Base-by-base conservation (phyloP, 2,329 filamentous ascomycete species). In the Paraconiothyrium brasiliense region DNA sequence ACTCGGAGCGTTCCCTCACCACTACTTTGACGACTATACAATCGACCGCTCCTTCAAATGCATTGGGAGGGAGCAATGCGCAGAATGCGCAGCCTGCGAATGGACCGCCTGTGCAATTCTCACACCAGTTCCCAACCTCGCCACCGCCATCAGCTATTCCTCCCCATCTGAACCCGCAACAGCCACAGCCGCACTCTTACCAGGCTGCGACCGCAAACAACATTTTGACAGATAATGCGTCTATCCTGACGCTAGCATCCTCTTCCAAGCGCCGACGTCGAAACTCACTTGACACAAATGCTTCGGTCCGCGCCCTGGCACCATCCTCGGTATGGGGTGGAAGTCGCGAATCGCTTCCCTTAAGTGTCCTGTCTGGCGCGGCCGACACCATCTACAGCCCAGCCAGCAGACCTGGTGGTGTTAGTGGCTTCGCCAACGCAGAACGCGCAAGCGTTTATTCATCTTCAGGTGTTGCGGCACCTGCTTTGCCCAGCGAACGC, bases 1-100 rank as follows among this genome's bases (percentile, higher is more conserved):
- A 92, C 30, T 94, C 92, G 8, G 88, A 93, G 51, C 90, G 89
- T 63, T 94, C 92, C 2, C 83, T 96, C 57, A 92, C 92, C 1
- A 95, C 92, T 0, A 95, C 92, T 1, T 83, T 96, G 58, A 95
- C 92, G 0, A 96, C 92, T 0, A 93, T 96, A 61, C 92, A 94
- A 72, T 94, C 92, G 1, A 84, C 88, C 64, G 86, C 87, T 3
- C 87, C 88, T 4, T 87, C 86, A 57, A 84, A 83, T 22, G 73
- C 77, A 2, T 71, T 81, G 44, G 76, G 78, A 75, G 52, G 73
- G 74, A 54, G 72, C 73, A 58, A 81, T 76, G 67, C 81, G 78
- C 60, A 75, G 50, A 76, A 69, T 32, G 59, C 72, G 16, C 60
- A 67, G 9, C 59, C 67, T 47, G 76, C 80, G 22, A 79, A 79